Evolutionary conservation across 257 asterid genomes (phyloP), one percentile per base, ranked within the genome.

Genomic region (Nicotiana benthamiana): DNA sequence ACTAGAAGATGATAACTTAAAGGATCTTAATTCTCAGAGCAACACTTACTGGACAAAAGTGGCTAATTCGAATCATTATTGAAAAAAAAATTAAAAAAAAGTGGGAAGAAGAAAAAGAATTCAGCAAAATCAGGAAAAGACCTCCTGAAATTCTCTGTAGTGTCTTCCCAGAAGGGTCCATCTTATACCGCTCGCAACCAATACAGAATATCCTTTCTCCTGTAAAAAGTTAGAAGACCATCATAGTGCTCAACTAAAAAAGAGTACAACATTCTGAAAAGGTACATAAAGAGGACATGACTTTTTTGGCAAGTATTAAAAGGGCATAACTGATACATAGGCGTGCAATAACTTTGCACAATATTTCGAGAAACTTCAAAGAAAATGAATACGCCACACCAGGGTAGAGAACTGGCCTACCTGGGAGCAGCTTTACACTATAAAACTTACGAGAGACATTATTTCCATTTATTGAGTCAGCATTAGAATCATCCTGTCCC

Each of bases 151-250:
- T 92, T 83, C 98, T 90, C 79, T 88, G 95, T 81, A 94, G 93
- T 4, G 96, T 91, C 85, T 91, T 93, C 88, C 96, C 87, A 22
- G 96, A 85, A 52, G 94, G 87, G 77, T 96, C 99, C 98, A 96
- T 93, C 89, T 82, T 94, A 90, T 96, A 94, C 75, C 97, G 90
- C 88, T 94, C 97, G 46, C 94, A 90, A 83, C 99, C 98, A 90
- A 94, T 83, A 72, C 97, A 95, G 85, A 92, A 96, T 83, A 92
- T 86, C 22, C 98, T 90, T 80, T 94, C 95, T 80, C 99, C 99
- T 96, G 97, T 84, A 75, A 53, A 78, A 63, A 48, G 63, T 51
- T 67, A 70, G 53, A 11, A 77, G 56, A 59, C 46, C 82, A 22
- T 62, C 75, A 79, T 62, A 79, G 34, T 40, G 82, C 82, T 60